phyloP scores from a whole-genome alignment of 2,329 filamentous ascomycete species.

The Exophiala aquamarina region DNA sequence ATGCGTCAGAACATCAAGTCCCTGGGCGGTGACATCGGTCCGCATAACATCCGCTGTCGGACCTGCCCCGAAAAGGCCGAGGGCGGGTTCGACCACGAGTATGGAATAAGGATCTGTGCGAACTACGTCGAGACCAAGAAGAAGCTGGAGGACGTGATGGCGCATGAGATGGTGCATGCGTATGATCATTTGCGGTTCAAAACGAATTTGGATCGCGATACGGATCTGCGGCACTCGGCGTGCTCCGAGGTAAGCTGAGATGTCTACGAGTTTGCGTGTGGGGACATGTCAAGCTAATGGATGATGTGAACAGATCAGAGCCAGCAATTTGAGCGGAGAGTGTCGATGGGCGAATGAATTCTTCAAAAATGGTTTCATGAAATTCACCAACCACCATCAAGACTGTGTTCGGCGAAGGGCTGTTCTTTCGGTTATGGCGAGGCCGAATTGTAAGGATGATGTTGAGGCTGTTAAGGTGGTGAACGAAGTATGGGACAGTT shows the following conservation, averaged over 20 bases:
- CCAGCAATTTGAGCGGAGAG: slow-evolving; percentile 88
- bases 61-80: slow-evolving; percentile 72
- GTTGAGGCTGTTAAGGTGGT: slow-evolving; percentile 83
- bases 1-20: slow-evolving; percentile 76
- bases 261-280: no score
- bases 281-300: no score
- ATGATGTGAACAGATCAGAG: slow-evolving; percentile 75
- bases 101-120: slow-evolving; percentile 88
- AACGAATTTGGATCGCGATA: slow-evolving; percentile 68
- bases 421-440: slow-evolving; percentile 72
- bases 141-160: slow-evolving; percentile 88
- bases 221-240: slow-evolving; percentile 82
- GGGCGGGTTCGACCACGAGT: slow-evolving; percentile 82
- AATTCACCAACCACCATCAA: slow-evolving; percentile 88
- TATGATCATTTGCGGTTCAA: slow-evolving; percentile 93
- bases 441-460: slow-evolving; percentile 80
- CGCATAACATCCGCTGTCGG: slow-evolving; percentile 75
- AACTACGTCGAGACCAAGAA: slow-evolving; percentile 80
- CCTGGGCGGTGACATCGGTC: slow-evolving; percentile 74
- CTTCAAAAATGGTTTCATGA: slow-evolving; percentile 81
- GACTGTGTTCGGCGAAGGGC: slow-evolving; percentile 84
- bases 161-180: slow-evolving; percentile 97
- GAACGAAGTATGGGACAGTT: slow-evolving; percentile 98
- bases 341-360: slow-evolving; percentile 88
- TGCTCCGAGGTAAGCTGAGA: slow-evolving; percentile 80